Evolutionary conservation across 345 rosid species (phyloP).

Genomic region (Populus euphratica): DNA sequence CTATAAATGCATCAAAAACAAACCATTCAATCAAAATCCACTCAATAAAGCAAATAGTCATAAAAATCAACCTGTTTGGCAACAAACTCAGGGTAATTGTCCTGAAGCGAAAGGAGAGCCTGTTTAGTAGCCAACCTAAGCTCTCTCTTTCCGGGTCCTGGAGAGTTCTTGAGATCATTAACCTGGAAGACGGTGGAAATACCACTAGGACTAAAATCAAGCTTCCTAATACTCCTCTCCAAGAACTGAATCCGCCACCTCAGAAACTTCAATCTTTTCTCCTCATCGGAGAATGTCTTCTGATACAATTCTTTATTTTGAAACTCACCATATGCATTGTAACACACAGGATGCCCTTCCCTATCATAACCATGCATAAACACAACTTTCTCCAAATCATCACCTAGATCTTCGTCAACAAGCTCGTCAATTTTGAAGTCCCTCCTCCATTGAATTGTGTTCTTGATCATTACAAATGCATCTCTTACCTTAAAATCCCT

Average conservation of each 20-base stretch:
- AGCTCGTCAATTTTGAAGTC: constrained; percentile 63
- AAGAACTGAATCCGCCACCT: constrained; percentile 88
- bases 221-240: constrained; percentile 81
- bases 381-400: constrained; percentile 78
- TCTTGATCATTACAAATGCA: constrained; percentile 68
- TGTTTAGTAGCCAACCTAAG: constrained; percentile 76
- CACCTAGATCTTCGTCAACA: constrained; percentile 68
- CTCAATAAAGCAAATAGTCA: neutral
- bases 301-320: constrained; percentile 80
- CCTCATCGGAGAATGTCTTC: constrained; percentile 66
- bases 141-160: constrained; percentile 75
- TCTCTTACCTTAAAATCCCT: constrained; percentile 77
- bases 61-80: constrained; percentile 67
- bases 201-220: constrained; percentile 78
- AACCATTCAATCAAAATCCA: neutral
- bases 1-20: neutral
- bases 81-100: constrained; percentile 93
- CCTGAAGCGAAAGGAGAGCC: constrained; percentile 81
- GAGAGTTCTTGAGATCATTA: constrained; percentile 82
- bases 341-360: constrained; percentile 87
- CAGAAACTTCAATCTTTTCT: constrained; percentile 64
- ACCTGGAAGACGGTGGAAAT: constrained; percentile 75
- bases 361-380: constrained; percentile 80
- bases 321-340: constrained; percentile 86
- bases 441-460: constrained; percentile 68